A percentile compares a stretch with the other conserved stretches of the same genome.
Conservation (phyloP, 805 yeast genomes). For the Wickerhamiella hasegawae region DNA sequence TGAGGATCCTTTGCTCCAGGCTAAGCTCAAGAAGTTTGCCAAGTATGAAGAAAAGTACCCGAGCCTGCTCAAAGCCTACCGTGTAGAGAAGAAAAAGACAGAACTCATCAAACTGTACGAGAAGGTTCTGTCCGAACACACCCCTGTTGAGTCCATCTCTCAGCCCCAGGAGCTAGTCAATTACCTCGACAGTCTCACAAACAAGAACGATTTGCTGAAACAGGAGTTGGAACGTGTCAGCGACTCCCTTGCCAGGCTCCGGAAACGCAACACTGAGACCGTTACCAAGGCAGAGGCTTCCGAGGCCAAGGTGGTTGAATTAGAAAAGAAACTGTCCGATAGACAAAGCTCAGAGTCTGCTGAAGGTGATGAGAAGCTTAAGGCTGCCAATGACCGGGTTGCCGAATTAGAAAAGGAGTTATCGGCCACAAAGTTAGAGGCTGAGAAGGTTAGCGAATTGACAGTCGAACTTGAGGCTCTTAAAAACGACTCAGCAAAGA, state of each 20-base stretch:
- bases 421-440: neutral
- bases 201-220: conserved; percentile 43
- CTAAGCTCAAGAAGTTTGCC: conserved; percentile 15
- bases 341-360: neutral
- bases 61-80: conserved; percentile 61
- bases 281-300: neutral
- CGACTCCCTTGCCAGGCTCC: conserved; percentile 9
- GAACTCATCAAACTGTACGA: conserved; percentile 49
- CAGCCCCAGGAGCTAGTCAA: conserved; percentile 59
- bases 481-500: neutral
- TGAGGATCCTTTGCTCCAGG: conserved; percentile 3
- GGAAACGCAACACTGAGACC: conserved; percentile 6
- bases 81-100: conserved; percentile 53
- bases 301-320: neutral
- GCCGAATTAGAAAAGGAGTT: conserved; percentile 7
- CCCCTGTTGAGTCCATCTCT: conserved; percentile 62
- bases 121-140: conserved; percentile 52
- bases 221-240: conserved; percentile 43
- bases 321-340: neutral
- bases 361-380: conserved; percentile 1
- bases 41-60: conserved; percentile 88
- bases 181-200: conserved; percentile 45
- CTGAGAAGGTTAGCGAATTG: conserved; percentile 1
- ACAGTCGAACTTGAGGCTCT: neutral
- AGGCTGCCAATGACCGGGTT: neutral